Conservation (phyloP, 208 protist genomes). For the Trypanosoma cruzi region DNA sequence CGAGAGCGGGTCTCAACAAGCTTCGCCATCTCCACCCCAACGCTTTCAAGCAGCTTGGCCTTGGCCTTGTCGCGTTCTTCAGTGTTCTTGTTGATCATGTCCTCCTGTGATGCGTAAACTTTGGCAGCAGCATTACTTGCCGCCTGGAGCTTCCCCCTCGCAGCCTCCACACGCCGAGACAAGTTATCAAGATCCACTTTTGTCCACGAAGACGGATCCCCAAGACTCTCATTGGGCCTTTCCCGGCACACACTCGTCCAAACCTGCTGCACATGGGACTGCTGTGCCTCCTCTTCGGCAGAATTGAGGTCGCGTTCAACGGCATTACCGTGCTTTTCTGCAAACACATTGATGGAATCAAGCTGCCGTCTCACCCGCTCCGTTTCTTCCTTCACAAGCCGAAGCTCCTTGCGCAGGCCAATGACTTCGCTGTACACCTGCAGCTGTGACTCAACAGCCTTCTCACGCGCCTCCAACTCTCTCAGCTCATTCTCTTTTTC, state of each 20-base stretch:
- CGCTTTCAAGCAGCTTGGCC: slow-evolving; percentile 43
- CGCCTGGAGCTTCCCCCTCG: slow-evolving; percentile 31
- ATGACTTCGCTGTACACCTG: too few species aligned
- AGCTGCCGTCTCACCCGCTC: slow-evolving; percentile 52
- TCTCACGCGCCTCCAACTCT: too few species aligned
- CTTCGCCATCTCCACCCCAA: slow-evolving; percentile 69
- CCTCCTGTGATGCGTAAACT: slow-evolving; percentile 58
- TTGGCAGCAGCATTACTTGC: slow-evolving; percentile 38
- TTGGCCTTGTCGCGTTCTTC: slow-evolving; percentile 72
- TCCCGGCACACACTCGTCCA: slow-evolving; percentile 4
- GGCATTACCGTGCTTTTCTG: slow-evolving; percentile 41
- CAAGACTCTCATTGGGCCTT: slow-evolving; percentile 52
- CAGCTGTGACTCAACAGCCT: too few species aligned
- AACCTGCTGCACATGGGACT: slow-evolving; percentile 16
- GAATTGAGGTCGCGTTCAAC: slow-evolving; percentile 46
- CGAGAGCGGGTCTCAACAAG: slow-evolving; percentile 49
- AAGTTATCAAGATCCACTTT: slow-evolving; percentile 55
- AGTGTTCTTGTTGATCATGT: slow-evolving; percentile 69
- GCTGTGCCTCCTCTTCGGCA: slow-evolving; percentile 60
- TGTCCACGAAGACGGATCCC: slow-evolving; percentile 19
- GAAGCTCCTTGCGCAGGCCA: slow-evolving; percentile 64
- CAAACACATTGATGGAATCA: slow-evolving; percentile 25
- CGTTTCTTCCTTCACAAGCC: slow-evolving; percentile 64
- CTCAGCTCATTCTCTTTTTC: too few species aligned
- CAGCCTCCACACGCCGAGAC: slow-evolving; percentile 39